These are phyloP conservation scores for Withania somnifera DNA, from an alignment of 305 asterid genomes.

Conservation along the genomic window DNA sequence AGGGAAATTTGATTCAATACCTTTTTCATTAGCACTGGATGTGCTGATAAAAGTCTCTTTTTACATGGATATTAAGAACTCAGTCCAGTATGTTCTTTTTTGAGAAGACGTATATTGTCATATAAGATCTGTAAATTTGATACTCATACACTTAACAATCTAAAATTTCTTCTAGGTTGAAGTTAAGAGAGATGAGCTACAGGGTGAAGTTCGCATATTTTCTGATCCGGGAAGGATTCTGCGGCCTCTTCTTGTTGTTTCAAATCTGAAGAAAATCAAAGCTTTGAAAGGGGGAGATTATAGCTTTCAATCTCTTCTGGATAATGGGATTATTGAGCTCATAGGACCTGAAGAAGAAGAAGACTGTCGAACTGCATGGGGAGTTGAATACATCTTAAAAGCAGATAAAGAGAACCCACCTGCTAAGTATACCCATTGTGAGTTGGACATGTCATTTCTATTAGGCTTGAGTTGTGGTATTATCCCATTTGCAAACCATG, in stretches of 20 bases:
- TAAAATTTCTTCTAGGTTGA: slow-evolving; percentile 45
- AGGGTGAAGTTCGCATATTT: slow-evolving; percentile 74
- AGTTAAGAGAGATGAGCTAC: slow-evolving; percentile 60
- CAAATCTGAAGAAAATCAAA: slow-evolving; percentile 47
- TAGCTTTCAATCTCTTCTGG: slow-evolving; percentile 57
- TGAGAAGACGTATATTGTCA: background rate
- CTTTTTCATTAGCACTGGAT: background rate
- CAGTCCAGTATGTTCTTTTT: background rate
- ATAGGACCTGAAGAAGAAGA: slow-evolving; percentile 96
- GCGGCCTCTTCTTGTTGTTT: slow-evolving; percentile 85
- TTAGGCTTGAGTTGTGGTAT: slow-evolving; percentile 82
- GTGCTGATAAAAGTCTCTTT: background rate
- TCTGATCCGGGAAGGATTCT: slow-evolving; percentile 95
- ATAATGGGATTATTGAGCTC: slow-evolving; percentile 61
- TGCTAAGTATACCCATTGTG: slow-evolving; percentile 67
- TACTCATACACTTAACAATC: background rate
- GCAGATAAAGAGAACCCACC: slow-evolving; percentile 49
- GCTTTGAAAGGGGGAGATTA: slow-evolving; percentile 40
- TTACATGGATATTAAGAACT: background rate
- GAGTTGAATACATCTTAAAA: slow-evolving; percentile 39
- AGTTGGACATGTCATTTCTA: slow-evolving; percentile 72
- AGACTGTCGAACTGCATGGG: slow-evolving; percentile 87
- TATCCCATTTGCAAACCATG: slow-evolving; percentile 87
- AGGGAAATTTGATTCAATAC: background rate
- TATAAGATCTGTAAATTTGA: background rate